Evolutionary conservation across 2,329 filamentous ascomycete genomes (phyloP).

Genomic region (Gyromitra esculenta): DNA sequence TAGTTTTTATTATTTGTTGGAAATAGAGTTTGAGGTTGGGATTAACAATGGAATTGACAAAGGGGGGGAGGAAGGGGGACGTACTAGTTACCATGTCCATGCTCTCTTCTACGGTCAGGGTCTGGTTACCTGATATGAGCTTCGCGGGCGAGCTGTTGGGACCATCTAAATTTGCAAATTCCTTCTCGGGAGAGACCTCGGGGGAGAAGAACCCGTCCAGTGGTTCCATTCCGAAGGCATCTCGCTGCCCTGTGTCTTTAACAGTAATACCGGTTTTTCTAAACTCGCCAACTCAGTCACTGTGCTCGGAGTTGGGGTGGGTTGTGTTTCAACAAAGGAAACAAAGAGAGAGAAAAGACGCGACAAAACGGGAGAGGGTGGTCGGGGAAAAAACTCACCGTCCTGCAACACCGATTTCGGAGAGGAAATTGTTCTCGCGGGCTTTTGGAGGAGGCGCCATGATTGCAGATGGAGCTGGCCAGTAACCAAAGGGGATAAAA

Average conservation of each 20-base stretch:
- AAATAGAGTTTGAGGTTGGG: neutral
- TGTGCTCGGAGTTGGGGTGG: conserved; percentile 1
- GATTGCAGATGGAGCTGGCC: neutral
- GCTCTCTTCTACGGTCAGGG: conserved; percentile 66
- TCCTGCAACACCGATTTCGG: conserved; percentile 52
- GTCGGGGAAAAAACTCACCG: conserved; percentile 40
- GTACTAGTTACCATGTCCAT: conserved; percentile 74
- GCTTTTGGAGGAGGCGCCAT: conserved; percentile 35
- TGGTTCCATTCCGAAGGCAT: conserved; percentile 91
- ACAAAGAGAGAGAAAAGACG: conserved; percentile 18
- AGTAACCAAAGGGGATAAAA: neutral
- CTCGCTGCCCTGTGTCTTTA: conserved; percentile 79
- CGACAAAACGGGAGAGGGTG: conserved; percentile 54
- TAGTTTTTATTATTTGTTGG: conserved; percentile 3
- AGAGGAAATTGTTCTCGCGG: conserved; percentile 51
- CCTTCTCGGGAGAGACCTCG: conserved; percentile 38
- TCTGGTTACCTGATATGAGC: conserved; percentile 59
- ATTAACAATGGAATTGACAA: neutral
- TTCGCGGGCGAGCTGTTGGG: conserved; percentile 29
- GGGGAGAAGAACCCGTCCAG: conserved; percentile 88
- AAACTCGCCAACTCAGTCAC: neutral
- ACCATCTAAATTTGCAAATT: neutral
- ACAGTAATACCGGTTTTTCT: conserved; percentile 92
- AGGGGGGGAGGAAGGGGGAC: conserved; percentile 30
- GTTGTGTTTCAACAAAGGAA: conserved; percentile 9